These are phyloP conservation scores for Gracilaria gracilis DNA, from an alignment of 23 red algal genomes.

Conservation along the genomic window DNA sequence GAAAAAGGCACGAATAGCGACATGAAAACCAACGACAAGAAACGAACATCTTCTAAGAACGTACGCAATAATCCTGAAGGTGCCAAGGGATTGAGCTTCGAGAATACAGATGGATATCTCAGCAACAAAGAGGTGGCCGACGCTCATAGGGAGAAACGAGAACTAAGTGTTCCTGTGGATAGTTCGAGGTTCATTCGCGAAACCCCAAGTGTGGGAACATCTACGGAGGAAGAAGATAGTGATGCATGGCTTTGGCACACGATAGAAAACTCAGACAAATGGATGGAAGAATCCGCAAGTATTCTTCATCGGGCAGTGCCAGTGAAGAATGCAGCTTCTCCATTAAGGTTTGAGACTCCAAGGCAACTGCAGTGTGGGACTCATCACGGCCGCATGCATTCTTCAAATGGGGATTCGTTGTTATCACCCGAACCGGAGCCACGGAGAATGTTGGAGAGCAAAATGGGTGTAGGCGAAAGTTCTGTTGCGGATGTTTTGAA, in stretches of 20 bases:
- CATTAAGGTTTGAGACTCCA: not conserved
- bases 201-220: not conserved
- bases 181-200: not conserved
- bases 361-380: not conserved
- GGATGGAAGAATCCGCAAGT: not conserved
- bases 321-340: not conserved
- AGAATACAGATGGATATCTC: not conserved
- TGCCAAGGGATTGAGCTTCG: not conserved
- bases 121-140: not conserved
- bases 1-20: not conserved
- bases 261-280: conserved; percentile 1
- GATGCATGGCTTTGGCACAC: not conserved
- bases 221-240: not conserved
- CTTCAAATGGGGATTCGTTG: not conserved
- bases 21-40: not conserved
- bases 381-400: not conserved
- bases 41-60: not conserved
- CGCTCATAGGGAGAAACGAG: not conserved
- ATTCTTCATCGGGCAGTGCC: not conserved
- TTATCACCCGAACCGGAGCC: not conserved
- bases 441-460: not conserved
- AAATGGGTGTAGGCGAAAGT: not conserved
- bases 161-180: not conserved
- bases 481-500: not conserved
- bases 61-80: not conserved